These are phyloP conservation scores for Podila epicladia DNA, from an alignment of 192 early-diverging fungal species.

Conservation along the genomic window DNA sequence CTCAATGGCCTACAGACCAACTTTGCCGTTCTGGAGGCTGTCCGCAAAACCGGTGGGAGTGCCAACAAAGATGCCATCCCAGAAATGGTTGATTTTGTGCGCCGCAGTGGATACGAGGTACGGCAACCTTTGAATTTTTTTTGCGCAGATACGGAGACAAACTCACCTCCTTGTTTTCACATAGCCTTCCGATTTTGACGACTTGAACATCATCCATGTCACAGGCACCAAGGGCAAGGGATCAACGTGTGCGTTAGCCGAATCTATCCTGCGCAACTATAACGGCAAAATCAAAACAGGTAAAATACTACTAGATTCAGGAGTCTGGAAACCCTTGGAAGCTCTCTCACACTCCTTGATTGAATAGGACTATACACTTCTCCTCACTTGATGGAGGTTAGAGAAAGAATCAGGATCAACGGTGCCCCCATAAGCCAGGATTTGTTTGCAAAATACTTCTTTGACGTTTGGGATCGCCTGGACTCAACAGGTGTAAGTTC, in stretches of 20 bases:
- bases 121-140: background rate
- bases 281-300: slow-evolving; percentile 44
- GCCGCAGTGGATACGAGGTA: slow-evolving; percentile 81
- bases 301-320: background rate
- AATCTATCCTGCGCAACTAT: slow-evolving; percentile 75
- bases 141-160: background rate
- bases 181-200: slow-evolving; percentile 73
- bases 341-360: background rate
- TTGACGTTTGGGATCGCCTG: slow-evolving; percentile 84
- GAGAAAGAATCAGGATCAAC: slow-evolving; percentile 95
- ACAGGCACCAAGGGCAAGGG: slow-evolving; percentile 92
- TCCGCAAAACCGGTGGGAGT: slow-evolving; percentile 72
- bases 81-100: slow-evolving; percentile 73
- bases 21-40: slow-evolving; percentile 74
- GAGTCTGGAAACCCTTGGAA: background rate
- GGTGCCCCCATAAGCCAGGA: slow-evolving; percentile 80
- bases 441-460: slow-evolving; percentile 79
- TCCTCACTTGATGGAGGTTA: slow-evolving; percentile 91
- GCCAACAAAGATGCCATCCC: slow-evolving; percentile 70
- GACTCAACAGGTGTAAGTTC: slow-evolving; percentile 53
- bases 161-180: slow-evolving; percentile 33
- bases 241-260: slow-evolving; percentile 83
- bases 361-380: slow-evolving; percentile 87
- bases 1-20: slow-evolving; percentile 92
- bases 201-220: slow-evolving; percentile 81